Percentiles rank a stretch among this genome's conserved stretches.
phyloP scores from a whole-genome alignment of 169 alveolate genomes.

The Babesia bigemina region DNA sequence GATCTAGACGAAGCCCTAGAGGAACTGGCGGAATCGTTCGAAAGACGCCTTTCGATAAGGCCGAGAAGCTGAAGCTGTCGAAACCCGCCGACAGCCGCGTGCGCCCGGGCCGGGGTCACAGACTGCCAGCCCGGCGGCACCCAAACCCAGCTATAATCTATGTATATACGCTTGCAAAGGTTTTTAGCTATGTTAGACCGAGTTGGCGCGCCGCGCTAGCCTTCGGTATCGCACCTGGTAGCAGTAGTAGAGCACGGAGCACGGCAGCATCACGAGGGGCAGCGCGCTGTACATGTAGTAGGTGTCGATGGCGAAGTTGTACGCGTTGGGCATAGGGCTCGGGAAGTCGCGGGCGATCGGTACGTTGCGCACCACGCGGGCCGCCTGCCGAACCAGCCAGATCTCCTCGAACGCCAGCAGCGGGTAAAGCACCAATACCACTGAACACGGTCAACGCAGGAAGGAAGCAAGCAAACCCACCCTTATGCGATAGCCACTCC shows the following conservation, averaged over 20 bases:
- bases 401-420: slow-evolving; percentile 46
- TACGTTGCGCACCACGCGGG: not conserved
- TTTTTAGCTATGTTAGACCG: too few species aligned
- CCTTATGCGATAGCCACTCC: slow-evolving; percentile 24
- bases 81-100: not conserved
- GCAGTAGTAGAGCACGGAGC: slow-evolving; percentile 29
- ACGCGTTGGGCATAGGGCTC: slow-evolving; percentile 60
- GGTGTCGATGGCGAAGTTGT: slow-evolving; percentile 53
- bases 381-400: slow-evolving; percentile 20
- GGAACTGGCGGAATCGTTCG: not conserved
- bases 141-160: not conserved
- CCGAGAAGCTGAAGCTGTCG: not conserved
- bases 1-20: not conserved
- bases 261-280: slow-evolving; percentile 43
- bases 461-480: not conserved
- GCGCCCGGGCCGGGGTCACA: not conserved
- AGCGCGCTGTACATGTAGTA: slow-evolving; percentile 33
- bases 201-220: not conserved
- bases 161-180: too few species aligned
- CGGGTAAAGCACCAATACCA: slow-evolving; percentile 48
- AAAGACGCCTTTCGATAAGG: not conserved
- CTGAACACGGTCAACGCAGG: slow-evolving; percentile 3
- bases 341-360: slow-evolving; percentile 44
- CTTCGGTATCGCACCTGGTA: slow-evolving; percentile 16
- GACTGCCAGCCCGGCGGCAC: not conserved